Evolutionary conservation across 2,329 filamentous ascomycete genomes (phyloP), one percentile per base, ranked within the genome.

Genomic region (Aspergillus tubingensis): DNA sequence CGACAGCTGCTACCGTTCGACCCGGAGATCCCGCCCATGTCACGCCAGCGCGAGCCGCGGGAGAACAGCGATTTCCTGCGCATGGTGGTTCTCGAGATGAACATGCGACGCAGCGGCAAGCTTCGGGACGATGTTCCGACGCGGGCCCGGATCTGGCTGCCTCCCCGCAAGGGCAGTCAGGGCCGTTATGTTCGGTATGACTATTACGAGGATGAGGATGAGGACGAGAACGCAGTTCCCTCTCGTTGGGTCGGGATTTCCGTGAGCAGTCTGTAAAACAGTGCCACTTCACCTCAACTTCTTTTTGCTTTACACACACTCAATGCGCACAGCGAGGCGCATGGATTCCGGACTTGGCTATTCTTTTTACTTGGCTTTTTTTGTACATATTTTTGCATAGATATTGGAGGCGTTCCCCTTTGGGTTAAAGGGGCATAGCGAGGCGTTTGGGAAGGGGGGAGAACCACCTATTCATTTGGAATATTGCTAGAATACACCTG

Each of bases 11-110:
- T 62, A 23, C 64, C 66, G 1, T 74, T 71, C 23, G 73, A 75
- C 50, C 70, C 71, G 10, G 74, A 75, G 49, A 67, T 72, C 4
- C 73, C 76, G 2, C 78, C 82, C 2, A 73, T 79, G 53, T 78
- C 81, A 15, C 82, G 85, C 10, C 85, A 85, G 65, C 80, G 86
- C n/a, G 86, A 88, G 67, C 83, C 84, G 27, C 79, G 86, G 54
- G 86, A 88, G 68, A 88, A 88, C 71, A 79, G 82, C 64, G 82
- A 88, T 67, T 88, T 88, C 70, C 74, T 88, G 50, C 82, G 86
- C 38, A 82, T 88, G 64, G 85, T 88, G 15, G 86, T 88, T 10
- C 77, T 88, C 51, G 86, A 88, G 73, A 87, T 88, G 85, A 88
- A 88, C 71, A 88, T 88, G 86, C 81, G 86, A 39, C 81, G 86